Conservation (phyloP, 768 basidiomycete species). For the Mycena venus region DNA sequence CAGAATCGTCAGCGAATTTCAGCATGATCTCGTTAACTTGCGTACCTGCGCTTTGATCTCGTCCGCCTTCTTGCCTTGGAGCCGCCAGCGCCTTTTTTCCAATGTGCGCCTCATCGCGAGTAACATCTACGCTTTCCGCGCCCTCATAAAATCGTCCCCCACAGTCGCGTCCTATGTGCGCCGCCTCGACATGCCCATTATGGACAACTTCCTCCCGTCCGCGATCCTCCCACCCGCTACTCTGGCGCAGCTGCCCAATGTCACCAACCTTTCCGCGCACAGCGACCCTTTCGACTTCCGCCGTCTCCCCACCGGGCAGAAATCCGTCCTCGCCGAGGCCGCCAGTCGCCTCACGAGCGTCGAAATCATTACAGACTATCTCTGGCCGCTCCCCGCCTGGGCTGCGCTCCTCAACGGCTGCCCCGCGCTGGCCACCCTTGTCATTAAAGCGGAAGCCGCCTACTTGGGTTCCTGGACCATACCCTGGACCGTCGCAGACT, state of each 20-base stretch:
- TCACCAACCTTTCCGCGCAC: constrained; percentile 23
- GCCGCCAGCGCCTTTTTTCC: constrained; percentile 18
- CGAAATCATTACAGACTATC: background rate
- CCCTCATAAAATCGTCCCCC: constrained; percentile 13
- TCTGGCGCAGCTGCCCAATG: background rate
- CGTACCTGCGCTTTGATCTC: constrained; percentile 20
- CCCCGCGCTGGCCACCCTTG: background rate
- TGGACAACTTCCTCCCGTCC: background rate
- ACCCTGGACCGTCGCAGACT: constrained; percentile 1
- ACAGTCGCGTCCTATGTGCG: constrained; percentile 14
- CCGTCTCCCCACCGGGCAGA: constrained; percentile 6
- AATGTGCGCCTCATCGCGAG: constrained; percentile 19
- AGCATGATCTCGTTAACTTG: background rate
- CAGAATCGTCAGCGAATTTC: constrained; percentile 18
- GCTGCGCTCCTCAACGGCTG: constrained; percentile 29
- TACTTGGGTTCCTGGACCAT: constrained; percentile 10
- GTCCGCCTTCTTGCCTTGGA: constrained; percentile 3
- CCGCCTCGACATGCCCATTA: constrained; percentile 12
- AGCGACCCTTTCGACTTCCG: constrained; percentile 29
- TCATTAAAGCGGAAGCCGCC: background rate
- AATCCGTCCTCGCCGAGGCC: background rate
- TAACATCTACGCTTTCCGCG: constrained; percentile 21
- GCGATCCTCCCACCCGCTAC: constrained; percentile 15
- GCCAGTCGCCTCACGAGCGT: constrained; percentile 9
- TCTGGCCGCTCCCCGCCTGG: constrained; percentile 25